Evolutionary conservation across 1,139 yeast genomes (phyloP).

Genomic region (Scheffersomyces segobiensis): DNA sequence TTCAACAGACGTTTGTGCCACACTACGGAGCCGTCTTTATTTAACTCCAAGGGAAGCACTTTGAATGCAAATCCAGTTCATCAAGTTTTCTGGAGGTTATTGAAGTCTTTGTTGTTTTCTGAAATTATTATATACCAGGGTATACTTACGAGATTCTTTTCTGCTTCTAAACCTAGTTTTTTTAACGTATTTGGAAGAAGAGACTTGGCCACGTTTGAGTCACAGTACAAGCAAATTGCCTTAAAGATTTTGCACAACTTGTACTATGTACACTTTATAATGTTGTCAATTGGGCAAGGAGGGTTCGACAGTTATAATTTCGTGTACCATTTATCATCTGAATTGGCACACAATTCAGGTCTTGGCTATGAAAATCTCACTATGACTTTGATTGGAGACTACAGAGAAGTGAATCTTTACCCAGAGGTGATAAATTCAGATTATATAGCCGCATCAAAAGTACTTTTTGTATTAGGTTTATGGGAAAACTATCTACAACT

Average conservation of each 20-base stretch:
- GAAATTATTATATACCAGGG: conserved; percentile 60
- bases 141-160: conserved; percentile 40
- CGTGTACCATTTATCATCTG: conserved; percentile 55
- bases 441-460: conserved; percentile 47
- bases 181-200: conserved; percentile 8
- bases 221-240: conserved; percentile 31
- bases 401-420: conserved; percentile 39
- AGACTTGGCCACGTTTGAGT: conserved; percentile 8
- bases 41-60: conserved; percentile 19
- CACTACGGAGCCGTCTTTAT: conserved; percentile 24
- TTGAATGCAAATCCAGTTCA: conserved; percentile 12
- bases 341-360: conserved; percentile 36
- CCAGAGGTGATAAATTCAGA: conserved; percentile 32
- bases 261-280: conserved; percentile 55
- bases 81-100: conserved; percentile 34
- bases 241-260: conserved; percentile 45
- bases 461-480: conserved; percentile 56
- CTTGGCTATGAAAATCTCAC: conserved; percentile 38
- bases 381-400: conserved; percentile 39
- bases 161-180: conserved; percentile 11
- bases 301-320: conserved; percentile 73
- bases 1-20: conserved; percentile 29
- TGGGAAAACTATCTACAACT: conserved; percentile 58
- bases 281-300: conserved; percentile 64
- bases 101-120: conserved; percentile 49